Percentiles rank a stretch among this genome's conserved stretches.
phyloP scores from a whole-genome alignment of 805 yeast species.

The Candida ascalaphidarum region DNA sequence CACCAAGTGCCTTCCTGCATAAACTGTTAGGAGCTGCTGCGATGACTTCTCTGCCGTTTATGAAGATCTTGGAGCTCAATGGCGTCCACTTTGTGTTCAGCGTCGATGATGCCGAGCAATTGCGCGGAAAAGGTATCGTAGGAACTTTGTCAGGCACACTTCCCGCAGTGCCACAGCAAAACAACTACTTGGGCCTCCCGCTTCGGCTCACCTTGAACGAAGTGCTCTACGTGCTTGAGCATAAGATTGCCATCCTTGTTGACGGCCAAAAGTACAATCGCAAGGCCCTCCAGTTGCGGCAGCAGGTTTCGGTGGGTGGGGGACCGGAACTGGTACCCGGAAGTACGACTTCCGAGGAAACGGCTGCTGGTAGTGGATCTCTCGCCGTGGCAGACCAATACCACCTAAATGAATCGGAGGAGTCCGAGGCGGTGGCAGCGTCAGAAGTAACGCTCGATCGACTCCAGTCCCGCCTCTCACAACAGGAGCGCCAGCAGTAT shows the following conservation, averaged over 20 bases:
- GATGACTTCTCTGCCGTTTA: too few relatives aligned
- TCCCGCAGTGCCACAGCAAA: slow-evolving; percentile 90
- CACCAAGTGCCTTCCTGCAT: too few relatives aligned
- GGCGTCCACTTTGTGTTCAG: slow-evolving; percentile 64
- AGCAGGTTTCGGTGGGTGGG: slow-evolving; percentile 4
- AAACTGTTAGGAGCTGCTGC: too few relatives aligned
- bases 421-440: not conserved
- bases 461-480: not conserved
- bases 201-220: slow-evolving; percentile 69
- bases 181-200: slow-evolving; percentile 79
- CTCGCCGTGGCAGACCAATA: not conserved
- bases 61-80: too few relatives aligned
- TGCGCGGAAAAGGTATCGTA: slow-evolving; percentile 57
- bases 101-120: slow-evolving; percentile 39
- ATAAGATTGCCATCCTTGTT: slow-evolving; percentile 33
- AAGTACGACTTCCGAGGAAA: slow-evolving; percentile 6
- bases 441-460: not conserved
- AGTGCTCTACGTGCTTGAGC: slow-evolving; percentile 50
- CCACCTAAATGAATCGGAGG: slow-evolving; percentile 1
- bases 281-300: not conserved
- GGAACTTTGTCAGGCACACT: slow-evolving; percentile 81
- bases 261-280: slow-evolving; percentile 26
- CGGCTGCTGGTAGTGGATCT: not conserved
- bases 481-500: slow-evolving; percentile 2
- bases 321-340: slow-evolving; percentile 1